These are phyloP conservation scores for Mycosarcoma maydis DNA, from an alignment of 1,284 basidiomycete genomes.

Conservation along the genomic window DNA sequence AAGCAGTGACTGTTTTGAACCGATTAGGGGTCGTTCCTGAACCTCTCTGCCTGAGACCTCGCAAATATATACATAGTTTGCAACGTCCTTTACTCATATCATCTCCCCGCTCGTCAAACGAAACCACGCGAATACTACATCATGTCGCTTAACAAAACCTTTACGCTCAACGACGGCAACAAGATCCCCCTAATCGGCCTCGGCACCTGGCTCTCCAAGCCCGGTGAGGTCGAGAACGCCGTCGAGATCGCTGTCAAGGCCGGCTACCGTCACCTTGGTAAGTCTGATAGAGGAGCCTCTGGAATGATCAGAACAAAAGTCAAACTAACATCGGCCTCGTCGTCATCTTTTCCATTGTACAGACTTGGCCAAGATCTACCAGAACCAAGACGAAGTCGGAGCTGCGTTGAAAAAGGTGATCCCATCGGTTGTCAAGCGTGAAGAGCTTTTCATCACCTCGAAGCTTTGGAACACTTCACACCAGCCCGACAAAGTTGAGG, in stretches of 20 bases:
- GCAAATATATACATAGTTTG: too few relatives aligned
- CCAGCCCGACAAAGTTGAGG: conserved; percentile 63
- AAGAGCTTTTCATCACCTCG: conserved; percentile 70
- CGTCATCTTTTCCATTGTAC: too few relatives aligned
- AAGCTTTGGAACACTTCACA: conserved; percentile 77
- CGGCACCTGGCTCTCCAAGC: conserved; percentile 82
- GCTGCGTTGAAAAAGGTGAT: conserved; percentile 68
- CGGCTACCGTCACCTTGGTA: conserved; percentile 65
- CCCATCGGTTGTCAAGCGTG: conserved; percentile 68
- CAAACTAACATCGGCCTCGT: too few relatives aligned
- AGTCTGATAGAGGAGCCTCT: too few relatives aligned
- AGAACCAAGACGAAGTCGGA: conserved; percentile 68
- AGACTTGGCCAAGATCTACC: conserved; percentile 63
- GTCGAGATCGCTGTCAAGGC: conserved; percentile 55
- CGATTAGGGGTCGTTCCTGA: too few relatives aligned
- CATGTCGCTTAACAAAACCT: conserved; percentile 55
- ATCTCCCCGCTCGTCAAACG: not conserved
- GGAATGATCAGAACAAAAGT: too few relatives aligned
- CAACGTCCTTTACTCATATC: too few relatives aligned
- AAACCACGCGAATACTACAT: conserved; percentile 1
- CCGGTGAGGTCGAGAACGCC: conserved; percentile 79
- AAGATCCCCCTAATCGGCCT: conserved; percentile 71
- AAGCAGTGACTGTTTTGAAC: too few relatives aligned
- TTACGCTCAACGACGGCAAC: conserved; percentile 64
- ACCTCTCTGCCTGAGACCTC: too few relatives aligned